Evolutionary conservation across 2,329 filamentous ascomycete species (phyloP), one percentile per base, ranked within the genome.

Genomic region (Colletotrichum sidae): DNA sequence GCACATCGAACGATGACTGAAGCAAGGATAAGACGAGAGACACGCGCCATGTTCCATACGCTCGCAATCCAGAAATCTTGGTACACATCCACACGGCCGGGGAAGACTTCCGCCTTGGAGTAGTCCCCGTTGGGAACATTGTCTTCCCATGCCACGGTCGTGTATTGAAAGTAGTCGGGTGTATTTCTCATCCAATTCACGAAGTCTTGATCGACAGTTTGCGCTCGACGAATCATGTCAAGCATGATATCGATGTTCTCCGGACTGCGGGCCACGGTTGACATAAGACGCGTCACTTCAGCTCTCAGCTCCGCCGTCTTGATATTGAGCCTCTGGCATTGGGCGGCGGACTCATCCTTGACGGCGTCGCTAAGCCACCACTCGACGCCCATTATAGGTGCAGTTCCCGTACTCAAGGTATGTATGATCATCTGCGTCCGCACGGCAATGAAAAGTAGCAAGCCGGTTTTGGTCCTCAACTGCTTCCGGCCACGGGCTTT

Each of bases 361-460:
- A 82, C 76, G n/a, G 81, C 80, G 53, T 86, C 82, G 49, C 78
- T 76, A 39, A 87, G 79, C 88, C 88, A 90, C 85, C 86, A 89
- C 37, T 88, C 85, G 2, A 79, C 76, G 10, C 84, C 85, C 80
- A 87, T 84, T 35, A 77, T 72, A 0, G 86, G 85, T 1, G 81
- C 69, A 55, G 83, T 86, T 38, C 83, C 83, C 0, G 84, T 81
- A 10, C 82, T 83, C 25, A 89, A 77, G 17, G 84, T 84, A 68
- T 88, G 84, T 56, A 89, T 84, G 52, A 87, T 85, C 82, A 89
- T 88, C 68, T 89, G 86, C 2, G 84, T 86, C 61, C 88, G 80
- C 13, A 90, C 87, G 8, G 84, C 84, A 53, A 86, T 80, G 71
- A 90, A 90, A 12, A 90, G 79, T 60, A 82, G 79, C 38, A 84